A percentile compares a stretch with the other conserved stretches of the same genome.
Conservation (phyloP, 306 rosid species). For the Dicorynia guianensis region DNA sequence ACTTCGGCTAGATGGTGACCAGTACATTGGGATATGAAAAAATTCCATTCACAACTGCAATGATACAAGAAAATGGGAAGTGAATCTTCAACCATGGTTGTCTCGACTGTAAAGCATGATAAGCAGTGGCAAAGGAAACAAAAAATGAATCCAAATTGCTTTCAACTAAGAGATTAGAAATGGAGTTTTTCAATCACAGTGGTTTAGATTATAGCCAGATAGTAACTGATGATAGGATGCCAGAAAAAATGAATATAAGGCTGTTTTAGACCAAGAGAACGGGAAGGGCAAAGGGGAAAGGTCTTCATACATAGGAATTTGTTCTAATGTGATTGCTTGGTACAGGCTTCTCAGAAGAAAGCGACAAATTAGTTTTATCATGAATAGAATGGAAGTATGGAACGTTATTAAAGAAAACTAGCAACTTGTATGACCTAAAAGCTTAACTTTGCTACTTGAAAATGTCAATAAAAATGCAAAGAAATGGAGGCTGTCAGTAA, state of each 20-base stretch:
- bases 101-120: slow-evolving; percentile 8
- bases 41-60: background rate
- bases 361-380: slow-evolving; percentile 8
- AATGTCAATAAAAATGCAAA: background rate
- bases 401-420: background rate
- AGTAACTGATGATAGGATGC: slow-evolving; percentile 12
- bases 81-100: background rate
- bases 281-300: background rate
- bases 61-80: background rate
- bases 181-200: background rate
- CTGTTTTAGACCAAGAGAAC: slow-evolving; percentile 16
- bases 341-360: slow-evolving; percentile 10
- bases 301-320: background rate
- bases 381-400: background rate
- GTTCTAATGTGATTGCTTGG: background rate
- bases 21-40: background rate
- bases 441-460: background rate
- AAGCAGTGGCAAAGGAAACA: background rate
- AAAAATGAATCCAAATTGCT: slow-evolving; percentile 7
- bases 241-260: slow-evolving; percentile 16
- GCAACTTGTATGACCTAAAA: background rate
- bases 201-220: slow-evolving; percentile 4
- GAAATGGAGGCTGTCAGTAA: background rate
- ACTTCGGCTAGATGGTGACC: background rate
- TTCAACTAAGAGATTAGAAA: slow-evolving; percentile 6